A percentile compares a stretch with the other conserved stretches of the same genome.
phyloP scores from a whole-genome alignment of 2,329 filamentous ascomycete genomes.

The Colletotrichum aenigma region DNA sequence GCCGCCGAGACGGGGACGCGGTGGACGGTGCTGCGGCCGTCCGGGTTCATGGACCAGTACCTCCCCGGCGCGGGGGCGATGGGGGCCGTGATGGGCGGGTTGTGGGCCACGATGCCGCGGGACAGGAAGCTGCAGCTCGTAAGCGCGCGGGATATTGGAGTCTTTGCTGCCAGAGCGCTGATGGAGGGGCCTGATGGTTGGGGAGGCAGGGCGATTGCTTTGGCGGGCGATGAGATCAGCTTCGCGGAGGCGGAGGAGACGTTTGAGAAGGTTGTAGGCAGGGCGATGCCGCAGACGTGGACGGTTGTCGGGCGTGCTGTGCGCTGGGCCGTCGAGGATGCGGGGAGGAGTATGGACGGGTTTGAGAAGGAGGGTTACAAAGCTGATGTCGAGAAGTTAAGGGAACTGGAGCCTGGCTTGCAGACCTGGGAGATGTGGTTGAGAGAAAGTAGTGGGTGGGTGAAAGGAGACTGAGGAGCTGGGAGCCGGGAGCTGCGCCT shows the following conservation, averaged over 20 bases:
- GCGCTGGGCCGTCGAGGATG: constrained; percentile 17
- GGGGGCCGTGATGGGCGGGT: constrained; percentile 26
- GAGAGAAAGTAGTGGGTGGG: constrained; percentile 24
- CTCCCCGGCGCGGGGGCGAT: constrained; percentile 21
- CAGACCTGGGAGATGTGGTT: constrained; percentile 25
- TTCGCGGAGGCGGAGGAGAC: constrained; percentile 8
- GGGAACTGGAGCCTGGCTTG: constrained; percentile 7
- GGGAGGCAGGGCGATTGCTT: constrained; percentile 2
- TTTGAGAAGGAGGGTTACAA: constrained; percentile 12
- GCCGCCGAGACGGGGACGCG: neutral
- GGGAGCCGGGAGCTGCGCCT: neutral
- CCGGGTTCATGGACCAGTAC: constrained; percentile 32
- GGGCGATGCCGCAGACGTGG: constrained; percentile 4
- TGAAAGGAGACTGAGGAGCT: neutral
- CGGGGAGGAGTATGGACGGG: constrained; percentile 19
- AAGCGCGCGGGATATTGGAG: constrained; percentile 28
- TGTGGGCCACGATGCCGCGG: constrained; percentile 26
- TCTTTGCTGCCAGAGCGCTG: constrained; percentile 13
- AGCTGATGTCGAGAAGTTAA: constrained; percentile 6
- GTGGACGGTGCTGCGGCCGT: constrained; percentile 29
- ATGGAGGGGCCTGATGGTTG: constrained; percentile 1
- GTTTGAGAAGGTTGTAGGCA: neutral
- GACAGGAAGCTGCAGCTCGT: constrained; percentile 28
- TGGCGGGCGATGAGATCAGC: constrained; percentile 19
- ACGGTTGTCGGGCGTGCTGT: neutral